Base-by-base conservation (phyloP, 495 filamentous ascomycete species). In the Penicillium tannophilum region DNA sequence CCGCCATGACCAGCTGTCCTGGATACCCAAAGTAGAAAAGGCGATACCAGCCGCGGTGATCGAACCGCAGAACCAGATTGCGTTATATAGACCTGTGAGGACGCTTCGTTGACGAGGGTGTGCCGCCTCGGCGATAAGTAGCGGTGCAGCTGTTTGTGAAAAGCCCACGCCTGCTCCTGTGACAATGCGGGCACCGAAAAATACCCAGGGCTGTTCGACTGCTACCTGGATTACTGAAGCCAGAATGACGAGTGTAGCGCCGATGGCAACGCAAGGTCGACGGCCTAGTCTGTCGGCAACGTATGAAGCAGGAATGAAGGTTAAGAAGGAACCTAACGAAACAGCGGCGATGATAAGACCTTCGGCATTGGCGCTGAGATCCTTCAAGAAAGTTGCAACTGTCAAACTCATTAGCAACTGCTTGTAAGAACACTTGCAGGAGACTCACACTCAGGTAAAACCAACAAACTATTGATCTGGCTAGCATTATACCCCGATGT, bases 381-480 rank as follows among this genome's bases (percentile, higher is more conserved):
- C 62, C 20, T 36, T 35, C n/a, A 70, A n/a, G 19, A 68, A 67
- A 11, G 43, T 28, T 9, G 42, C 42, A 30, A 70, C 67, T 70
- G 16, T 50, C 24, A 52, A 52, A 26, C 16, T 7, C 23, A 14
- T 47, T 43, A 28, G n/a, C 28, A 49, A 58, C 17, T 43, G 49
- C 16, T 43, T 35, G 1, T 16, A 1, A 23, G 20, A 26, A 17
- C 14, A n/a, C 2, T 11, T 35, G 16, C 5, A 24, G 2, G 6
- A 28, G 17, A 44, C 63, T 60, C 56, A 70, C 67, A 70, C 56
- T 70, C 65, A 14, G 67, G 67, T 19, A 70, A 58, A 3, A 70
- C 67, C 4, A 68, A 58, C 7, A 70, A 48, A 30, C 67, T 65
- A 44, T 70, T 70, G 54, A 70, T 70, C 61, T 68, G 63, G 43